Percentiles rank a stretch among this genome's conserved stretches.
Evolutionary conservation across 2,329 filamentous ascomycete species (phyloP).

Genomic region (Fusarium zealandicum): DNA sequence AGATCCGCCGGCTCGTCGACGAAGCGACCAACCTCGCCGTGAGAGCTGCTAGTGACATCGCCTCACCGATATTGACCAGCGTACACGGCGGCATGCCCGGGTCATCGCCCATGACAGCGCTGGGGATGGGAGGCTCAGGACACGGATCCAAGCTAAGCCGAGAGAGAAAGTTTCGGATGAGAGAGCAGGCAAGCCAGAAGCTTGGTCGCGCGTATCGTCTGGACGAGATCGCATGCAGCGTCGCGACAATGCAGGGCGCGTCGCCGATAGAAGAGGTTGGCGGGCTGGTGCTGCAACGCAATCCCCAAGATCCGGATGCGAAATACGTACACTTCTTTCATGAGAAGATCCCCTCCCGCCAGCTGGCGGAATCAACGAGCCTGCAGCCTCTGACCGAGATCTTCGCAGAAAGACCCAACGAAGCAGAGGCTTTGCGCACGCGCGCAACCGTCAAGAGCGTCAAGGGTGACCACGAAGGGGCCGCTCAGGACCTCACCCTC

Average conservation of each 20-base stretch:
- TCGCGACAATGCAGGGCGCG: slow-evolving; percentile 83
- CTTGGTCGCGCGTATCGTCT: slow-evolving; percentile 79
- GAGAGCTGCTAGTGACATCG: slow-evolving; percentile 76
- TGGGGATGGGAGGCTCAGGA: slow-evolving; percentile 54
- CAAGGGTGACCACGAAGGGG: slow-evolving; percentile 75
- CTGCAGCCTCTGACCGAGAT: slow-evolving; percentile 72
- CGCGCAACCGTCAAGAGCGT: slow-evolving; percentile 77
- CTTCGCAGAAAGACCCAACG: slow-evolving; percentile 67
- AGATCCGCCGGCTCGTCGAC: slow-evolving; percentile 80
- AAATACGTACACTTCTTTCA: slow-evolving; percentile 94
- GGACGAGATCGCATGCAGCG: slow-evolving; percentile 83
- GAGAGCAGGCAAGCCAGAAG: slow-evolving; percentile 81
- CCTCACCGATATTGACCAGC: slow-evolving; percentile 68
- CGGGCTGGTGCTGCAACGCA: slow-evolving; percentile 73
- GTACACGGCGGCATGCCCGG: slow-evolving; percentile 51
- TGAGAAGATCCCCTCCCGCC: slow-evolving; percentile 82
- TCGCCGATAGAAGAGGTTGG: slow-evolving; percentile 81
- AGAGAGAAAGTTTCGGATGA: slow-evolving; percentile 79
- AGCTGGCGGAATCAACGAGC: slow-evolving; percentile 75
- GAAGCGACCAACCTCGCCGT: slow-evolving; percentile 81
- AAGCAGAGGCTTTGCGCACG: slow-evolving; percentile 74
- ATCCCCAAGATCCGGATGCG: slow-evolving; percentile 72
- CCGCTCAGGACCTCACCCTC: slow-evolving; percentile 72
- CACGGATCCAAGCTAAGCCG: slow-evolving; percentile 73
- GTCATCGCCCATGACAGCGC: slow-evolving; percentile 27